Evolutionary conservation across 345 rosid genomes (phyloP), one percentile per base, ranked within the genome.

Genomic region (Eucalyptus regnans): DNA sequence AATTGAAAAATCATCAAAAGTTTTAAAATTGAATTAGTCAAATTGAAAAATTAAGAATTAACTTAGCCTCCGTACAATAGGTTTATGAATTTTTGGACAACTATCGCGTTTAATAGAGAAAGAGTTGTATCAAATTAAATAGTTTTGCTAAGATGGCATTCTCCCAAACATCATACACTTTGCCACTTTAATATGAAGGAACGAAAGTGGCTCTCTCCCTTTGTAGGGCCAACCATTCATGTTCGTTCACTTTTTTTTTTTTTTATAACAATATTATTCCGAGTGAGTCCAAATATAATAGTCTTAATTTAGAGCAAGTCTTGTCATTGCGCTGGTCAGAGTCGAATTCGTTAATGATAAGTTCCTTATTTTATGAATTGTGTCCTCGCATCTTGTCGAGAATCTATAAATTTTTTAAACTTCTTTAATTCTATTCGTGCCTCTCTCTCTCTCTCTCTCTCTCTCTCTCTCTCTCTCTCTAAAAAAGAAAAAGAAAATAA

Each of bases 11-110:
- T 29, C 10, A 8, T n/a, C 76, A 64, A 64, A 25, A 14, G 18
- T 7, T 64, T 14, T 64, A n/a, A n/a, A 14, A 14, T 4, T n/a
- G 33, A 64, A 64, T 64, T 64, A 3, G 3, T 2, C 3, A 64
- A n/a, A 64, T 0, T 14, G 0, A n/a, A n/a, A 64, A 64, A 20
- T 64, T n/a, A 64, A 64, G 8, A n/a, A n/a, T 4, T n/a, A 15
- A 64, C 8, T 64, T 64, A 33, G 17, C 5, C 5, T 2, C 9
- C 3, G 3, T 14, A 27, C 17, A 64, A 29, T 64, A 7, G 3
- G 3, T n/a, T 64, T 14, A 64, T 15, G 2, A 64, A 8, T 64
- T 64, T 64, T 64, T 29, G 18, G 17, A 64, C 17, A 64, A 29
- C 4, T 29, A 4, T 29, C 37, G 6, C 2, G 8, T 2, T 12